These are phyloP conservation scores for Leptographium lundbergii DNA, from an alignment of 2,329 filamentous ascomycete genomes.

Conservation along the genomic window DNA sequence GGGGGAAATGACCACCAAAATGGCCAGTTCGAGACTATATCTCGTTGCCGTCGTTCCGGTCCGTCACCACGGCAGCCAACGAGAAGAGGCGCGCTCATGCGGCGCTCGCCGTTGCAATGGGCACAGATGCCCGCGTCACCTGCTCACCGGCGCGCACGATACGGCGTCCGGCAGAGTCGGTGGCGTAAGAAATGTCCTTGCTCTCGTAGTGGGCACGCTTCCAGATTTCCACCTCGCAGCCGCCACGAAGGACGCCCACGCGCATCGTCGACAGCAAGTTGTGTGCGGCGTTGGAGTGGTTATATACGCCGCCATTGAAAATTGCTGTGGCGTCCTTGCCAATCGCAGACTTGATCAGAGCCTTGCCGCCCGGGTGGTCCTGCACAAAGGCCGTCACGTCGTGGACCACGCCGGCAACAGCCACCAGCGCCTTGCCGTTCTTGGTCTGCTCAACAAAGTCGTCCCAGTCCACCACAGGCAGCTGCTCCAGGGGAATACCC, in stretches of 20 bases:
- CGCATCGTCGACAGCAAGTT: constrained; percentile 82
- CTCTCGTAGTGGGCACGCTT: constrained; percentile 75
- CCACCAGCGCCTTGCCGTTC: constrained; percentile 63
- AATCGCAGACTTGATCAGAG: constrained; percentile 68
- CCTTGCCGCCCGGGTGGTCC: constrained; percentile 82
- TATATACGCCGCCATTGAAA: constrained; percentile 86
- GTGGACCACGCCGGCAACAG: constrained; percentile 75
- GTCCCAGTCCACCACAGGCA: constrained; percentile 78
- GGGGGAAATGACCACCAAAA: neutral
- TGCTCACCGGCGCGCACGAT: constrained; percentile 80
- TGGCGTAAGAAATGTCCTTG: constrained; percentile 69
- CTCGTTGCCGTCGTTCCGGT: neutral
- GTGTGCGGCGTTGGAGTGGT: constrained; percentile 81
- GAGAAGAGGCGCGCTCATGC: constrained; percentile 37
- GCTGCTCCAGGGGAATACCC: constrained; percentile 73
- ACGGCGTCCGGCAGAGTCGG: constrained; percentile 67
- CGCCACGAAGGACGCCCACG: constrained; percentile 73
- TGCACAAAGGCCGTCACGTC: constrained; percentile 76
- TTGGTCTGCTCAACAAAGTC: constrained; percentile 69
- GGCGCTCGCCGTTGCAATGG: constrained; percentile 71
- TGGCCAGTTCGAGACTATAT: too few relatives aligned
- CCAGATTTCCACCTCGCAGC: constrained; percentile 87
- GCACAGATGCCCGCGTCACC: constrained; percentile 70
- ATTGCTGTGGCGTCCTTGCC: constrained; percentile 83
- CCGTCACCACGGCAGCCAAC: neutral